Evolutionary conservation across 2,329 filamentous ascomycete genomes (phyloP).

Genomic region (Ilyonectria mors-panacis): DNA sequence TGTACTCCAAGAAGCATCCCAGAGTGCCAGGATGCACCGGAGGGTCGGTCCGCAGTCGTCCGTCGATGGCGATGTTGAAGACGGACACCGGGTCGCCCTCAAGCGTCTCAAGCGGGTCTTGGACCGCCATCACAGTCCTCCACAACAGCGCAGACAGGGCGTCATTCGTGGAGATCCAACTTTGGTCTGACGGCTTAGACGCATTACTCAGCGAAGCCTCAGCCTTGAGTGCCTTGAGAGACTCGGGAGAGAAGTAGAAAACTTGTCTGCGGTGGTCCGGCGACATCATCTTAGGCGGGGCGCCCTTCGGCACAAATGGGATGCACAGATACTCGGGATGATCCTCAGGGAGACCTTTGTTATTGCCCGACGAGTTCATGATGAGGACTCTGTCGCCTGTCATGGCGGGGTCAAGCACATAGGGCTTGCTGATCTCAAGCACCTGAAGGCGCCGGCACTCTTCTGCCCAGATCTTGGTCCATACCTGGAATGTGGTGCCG

Average conservation of each 20-base stretch:
- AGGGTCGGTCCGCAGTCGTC: slow-evolving; percentile 25
- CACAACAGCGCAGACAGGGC: slow-evolving; percentile 35
- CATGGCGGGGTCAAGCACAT: slow-evolving; percentile 22
- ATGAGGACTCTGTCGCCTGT: slow-evolving; percentile 12
- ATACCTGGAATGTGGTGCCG: slow-evolving; percentile 29
- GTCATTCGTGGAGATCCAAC: slow-evolving; percentile 37
- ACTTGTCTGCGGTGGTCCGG: slow-evolving; percentile 24
- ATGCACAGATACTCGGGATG: slow-evolving; percentile 30
- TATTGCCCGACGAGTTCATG: slow-evolving; percentile 18
- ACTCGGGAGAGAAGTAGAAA: slow-evolving; percentile 35
- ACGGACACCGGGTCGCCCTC: slow-evolving; percentile 5
- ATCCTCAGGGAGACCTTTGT: slow-evolving; percentile 19
- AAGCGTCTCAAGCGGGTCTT: slow-evolving; percentile 24
- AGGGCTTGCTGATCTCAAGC: background rate
- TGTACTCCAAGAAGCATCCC: slow-evolving; percentile 35
- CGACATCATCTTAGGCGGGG: slow-evolving; percentile 28
- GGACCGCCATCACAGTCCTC: slow-evolving; percentile 27
- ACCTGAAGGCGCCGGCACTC: slow-evolving; percentile 30
- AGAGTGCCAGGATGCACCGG: slow-evolving; percentile 25
- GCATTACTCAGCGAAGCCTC: slow-evolving; percentile 17
- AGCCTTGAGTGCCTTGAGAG: slow-evolving; percentile 23
- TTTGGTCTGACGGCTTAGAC: slow-evolving; percentile 14
- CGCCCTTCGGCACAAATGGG: slow-evolving; percentile 14
- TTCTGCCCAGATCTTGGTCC: slow-evolving; percentile 36
- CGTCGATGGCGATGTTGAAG: slow-evolving; percentile 34